Evolutionary conservation across 2,329 filamentous ascomycete genomes (phyloP).

Genomic region (Trichoderma atrobrunneum): DNA sequence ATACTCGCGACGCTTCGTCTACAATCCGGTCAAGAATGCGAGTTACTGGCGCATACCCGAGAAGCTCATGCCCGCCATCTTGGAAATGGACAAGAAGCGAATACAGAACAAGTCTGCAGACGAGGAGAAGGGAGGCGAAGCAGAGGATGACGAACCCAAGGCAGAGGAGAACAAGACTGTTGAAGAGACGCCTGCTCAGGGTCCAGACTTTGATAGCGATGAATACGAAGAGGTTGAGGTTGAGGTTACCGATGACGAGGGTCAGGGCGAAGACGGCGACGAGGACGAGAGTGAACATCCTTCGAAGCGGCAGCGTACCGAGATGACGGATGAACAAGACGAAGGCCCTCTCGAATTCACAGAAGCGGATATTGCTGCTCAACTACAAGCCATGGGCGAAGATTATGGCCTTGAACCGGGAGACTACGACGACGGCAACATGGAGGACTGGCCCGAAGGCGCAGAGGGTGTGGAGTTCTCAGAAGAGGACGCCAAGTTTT

Average conservation of each 20-base stretch:
- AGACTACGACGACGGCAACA: slow-evolving; percentile 67
- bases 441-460: slow-evolving; percentile 65
- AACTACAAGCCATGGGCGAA: slow-evolving; percentile 83
- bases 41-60: slow-evolving; percentile 96
- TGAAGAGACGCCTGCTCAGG: not conserved
- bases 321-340: slow-evolving; percentile 45
- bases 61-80: slow-evolving; percentile 75
- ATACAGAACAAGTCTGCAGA: slow-evolving; percentile 55
- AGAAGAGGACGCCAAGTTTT: slow-evolving; percentile 68
- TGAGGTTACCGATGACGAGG: slow-evolving; percentile 55
- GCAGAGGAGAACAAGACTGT: not conserved
- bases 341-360: slow-evolving; percentile 70
- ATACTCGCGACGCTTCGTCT: slow-evolving; percentile 82
- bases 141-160: not conserved
- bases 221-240: slow-evolving; percentile 73
- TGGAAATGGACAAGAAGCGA: slow-evolving; percentile 69
- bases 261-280: slow-evolving; percentile 30
- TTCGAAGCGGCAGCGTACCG: slow-evolving; percentile 63
- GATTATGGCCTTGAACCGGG: slow-evolving; percentile 77
- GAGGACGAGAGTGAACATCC: slow-evolving; percentile 35
- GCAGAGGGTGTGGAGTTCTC: slow-evolving; percentile 68
- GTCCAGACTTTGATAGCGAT: slow-evolving; percentile 52
- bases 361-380: slow-evolving; percentile 91
- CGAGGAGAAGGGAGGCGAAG: slow-evolving; percentile 12
- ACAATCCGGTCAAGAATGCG: slow-evolving; percentile 80